Base-by-base conservation (phyloP, 2,329 filamentous ascomycete species). In the Diaporthe ampelina region DNA sequence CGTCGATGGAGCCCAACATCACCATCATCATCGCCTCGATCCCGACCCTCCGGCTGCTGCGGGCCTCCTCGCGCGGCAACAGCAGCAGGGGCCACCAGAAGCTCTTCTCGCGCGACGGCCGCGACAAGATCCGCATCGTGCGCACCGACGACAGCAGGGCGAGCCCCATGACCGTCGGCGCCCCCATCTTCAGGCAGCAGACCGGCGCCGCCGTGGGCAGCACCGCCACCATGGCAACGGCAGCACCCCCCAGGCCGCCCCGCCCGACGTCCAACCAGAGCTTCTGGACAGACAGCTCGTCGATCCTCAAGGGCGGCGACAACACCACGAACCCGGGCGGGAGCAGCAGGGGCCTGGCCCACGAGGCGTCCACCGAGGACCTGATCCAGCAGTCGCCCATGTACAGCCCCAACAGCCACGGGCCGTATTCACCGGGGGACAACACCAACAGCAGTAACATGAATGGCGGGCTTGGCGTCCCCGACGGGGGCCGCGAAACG, bases 31-130 rank as follows among this genome's bases (percentile, higher is more conserved):
- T 59, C 3, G 43, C 57, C 10, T 56, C 65, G 19, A 40, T 74
- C 35, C 72, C 72, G 19, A 69, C 72, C 26, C 65, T 74, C 1
- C 72, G 65, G 45, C 65, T 74, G 45, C 67, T 74, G 19, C 35
- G 37, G 24, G 19, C 72, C 2, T 35, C 72, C 0, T 43, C 26
- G 17, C 19, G 24, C 15, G 10, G n/a, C 26, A 48, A 11, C 26
- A 43, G 45, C 35, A 40, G 2, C 37, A 40, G 37, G 37, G 37
- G 37, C 37, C 29, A 58, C 52, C 37, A 50, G 35, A 57, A 43
- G 24, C 65, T 48, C 65, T 50, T 59, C 52, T 56, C 72, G 37
- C 37, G 37, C 37, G 37, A 40, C 37, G 37, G 37, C 24, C 65
- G 48, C 59, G 69, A 52, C 43, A 45, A 45, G 26, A 70, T 74